Evolutionary conservation across 2,329 filamentous ascomycete genomes (phyloP).

Genomic region (Basipetospora chlamydospora): DNA sequence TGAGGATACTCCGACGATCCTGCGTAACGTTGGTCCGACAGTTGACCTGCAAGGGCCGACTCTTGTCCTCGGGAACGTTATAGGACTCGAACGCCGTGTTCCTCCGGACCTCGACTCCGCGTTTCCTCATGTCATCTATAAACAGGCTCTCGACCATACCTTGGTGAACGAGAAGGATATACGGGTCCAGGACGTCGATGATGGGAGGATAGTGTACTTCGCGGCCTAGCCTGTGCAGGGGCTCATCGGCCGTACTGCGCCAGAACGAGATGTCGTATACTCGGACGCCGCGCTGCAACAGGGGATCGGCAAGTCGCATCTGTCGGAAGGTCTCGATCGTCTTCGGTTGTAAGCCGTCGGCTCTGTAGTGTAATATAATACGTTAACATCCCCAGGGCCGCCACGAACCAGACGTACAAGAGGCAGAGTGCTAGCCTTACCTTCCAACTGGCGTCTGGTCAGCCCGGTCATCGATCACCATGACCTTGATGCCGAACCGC

Average conservation of each 20-base stretch:
- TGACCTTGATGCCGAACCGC: conserved; percentile 50
- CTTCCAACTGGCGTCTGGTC: conserved; percentile 53
- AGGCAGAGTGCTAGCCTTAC: too few species aligned
- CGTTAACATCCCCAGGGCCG: too few species aligned
- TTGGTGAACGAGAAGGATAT: conserved; percentile 50
- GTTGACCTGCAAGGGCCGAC: conserved; percentile 32
- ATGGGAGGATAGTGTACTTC: conserved; percentile 54
- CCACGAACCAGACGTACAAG: too few species aligned
- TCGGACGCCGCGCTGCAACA: conserved; percentile 51
- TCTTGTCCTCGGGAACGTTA: conserved; percentile 27
- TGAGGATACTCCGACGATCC: conserved; percentile 33
- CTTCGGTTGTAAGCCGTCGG: conserved; percentile 64
- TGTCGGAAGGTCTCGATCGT: conserved; percentile 65
- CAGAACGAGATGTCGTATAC: conserved; percentile 67
- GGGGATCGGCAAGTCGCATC: conserved; percentile 54
- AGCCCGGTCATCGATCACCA: conserved; percentile 53
- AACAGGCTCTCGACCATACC: conserved; percentile 62
- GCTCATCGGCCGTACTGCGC: conserved; percentile 35
- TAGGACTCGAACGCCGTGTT: conserved; percentile 50
- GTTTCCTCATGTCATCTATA: conserved; percentile 51
- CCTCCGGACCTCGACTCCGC: conserved; percentile 47
- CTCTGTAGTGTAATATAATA: conserved; percentile 31
- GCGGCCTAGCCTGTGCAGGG: conserved; percentile 45
- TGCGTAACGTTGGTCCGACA: conserved; percentile 36
- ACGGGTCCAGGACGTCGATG: conserved; percentile 42